A percentile compares a stretch with the other conserved stretches of the same genome.
Evolutionary conservation across 768 basidiomycete genomes (phyloP).

Genomic region (Agrocybe pediades): DNA sequence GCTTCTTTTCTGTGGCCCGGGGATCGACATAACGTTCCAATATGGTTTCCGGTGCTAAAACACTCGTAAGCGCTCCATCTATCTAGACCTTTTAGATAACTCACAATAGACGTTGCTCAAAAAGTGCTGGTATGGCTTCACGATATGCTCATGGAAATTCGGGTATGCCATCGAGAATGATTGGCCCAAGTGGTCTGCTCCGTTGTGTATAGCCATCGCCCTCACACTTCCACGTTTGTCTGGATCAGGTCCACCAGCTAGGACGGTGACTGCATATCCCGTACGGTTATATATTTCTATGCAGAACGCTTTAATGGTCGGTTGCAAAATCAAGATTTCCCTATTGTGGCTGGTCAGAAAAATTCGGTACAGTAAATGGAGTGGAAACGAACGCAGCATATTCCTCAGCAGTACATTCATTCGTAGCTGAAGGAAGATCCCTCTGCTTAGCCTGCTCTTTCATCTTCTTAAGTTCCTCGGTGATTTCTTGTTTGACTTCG

Average conservation of each 20-base stretch:
- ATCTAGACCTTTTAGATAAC: no score
- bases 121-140: slow-evolving; percentile 5
- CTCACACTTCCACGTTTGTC: background rate
- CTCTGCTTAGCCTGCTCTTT: background rate
- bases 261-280: slow-evolving; percentile 6
- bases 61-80: no score
- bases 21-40: no score
- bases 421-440: background rate
- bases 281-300: background rate
- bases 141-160: background rate
- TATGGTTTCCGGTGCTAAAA: no score
- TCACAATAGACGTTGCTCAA: slow-evolving; percentile 6
- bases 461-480: background rate
- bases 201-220: slow-evolving; percentile 1
- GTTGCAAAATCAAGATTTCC: background rate
- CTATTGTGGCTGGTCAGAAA: no score
- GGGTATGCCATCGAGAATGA: background rate
- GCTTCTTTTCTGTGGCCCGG: no score
- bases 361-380: no score
- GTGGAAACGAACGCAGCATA: slow-evolving; percentile 2
- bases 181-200: background rate
- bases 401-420: background rate
- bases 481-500: slow-evolving; percentile 1
- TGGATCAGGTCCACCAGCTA: slow-evolving; percentile 7
- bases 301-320: background rate